Base-by-base conservation (phyloP, 352 stramenopile genomes). In the Pythium dissotocum region DNA sequence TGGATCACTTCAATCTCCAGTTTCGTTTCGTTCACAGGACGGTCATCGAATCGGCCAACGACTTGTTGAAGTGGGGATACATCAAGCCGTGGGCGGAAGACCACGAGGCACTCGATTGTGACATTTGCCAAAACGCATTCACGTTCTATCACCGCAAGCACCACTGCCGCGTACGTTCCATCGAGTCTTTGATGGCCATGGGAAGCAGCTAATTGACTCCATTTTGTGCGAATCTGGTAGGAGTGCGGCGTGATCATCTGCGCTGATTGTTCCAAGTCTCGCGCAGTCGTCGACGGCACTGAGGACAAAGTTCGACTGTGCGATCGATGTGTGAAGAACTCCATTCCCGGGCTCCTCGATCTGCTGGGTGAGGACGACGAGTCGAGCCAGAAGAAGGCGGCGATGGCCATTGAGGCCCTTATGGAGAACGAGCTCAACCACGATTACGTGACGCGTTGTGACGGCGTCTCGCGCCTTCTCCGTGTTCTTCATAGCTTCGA, bases 11-110 rank as follows among this genome's bases (percentile, higher is more conserved):
- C 58, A 91, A 91, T 61, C 70, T 93, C 33, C 80, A 78, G 32
- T 96, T 96, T 54, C 82, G 78, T n/a, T 72, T 81, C 8, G 73
- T 87, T 4, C 65, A 77, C 4, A 70, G 72, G 40, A 92, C 88
- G 18, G 71, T 96, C 33, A 77, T 96, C n/a, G 86, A 94, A 57
- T 84, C 88, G 13, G 87, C 88, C 0, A 91, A 93, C 33, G 88
- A 96, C 68, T 58, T 96, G 66, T 63, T 96, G 32, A 93, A 89
- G 62, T 96, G 88, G 88, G 84, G 86, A 4, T 75, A 91, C 10
- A 94, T 96, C 65, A 96, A 96, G 44, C 86, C 88, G 7, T 96
- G 88, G 88, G 86, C 85, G n/a, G 88, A 96, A 68, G 88, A 96
- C 61, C 86, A 96, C 44, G 85, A 93, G 61, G 80, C 85, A 4